Evolutionary conservation across 2,329 filamentous ascomycete species (phyloP), one percentile per base, ranked within the genome.

Genomic region (Diaporthe caulivora): DNA sequence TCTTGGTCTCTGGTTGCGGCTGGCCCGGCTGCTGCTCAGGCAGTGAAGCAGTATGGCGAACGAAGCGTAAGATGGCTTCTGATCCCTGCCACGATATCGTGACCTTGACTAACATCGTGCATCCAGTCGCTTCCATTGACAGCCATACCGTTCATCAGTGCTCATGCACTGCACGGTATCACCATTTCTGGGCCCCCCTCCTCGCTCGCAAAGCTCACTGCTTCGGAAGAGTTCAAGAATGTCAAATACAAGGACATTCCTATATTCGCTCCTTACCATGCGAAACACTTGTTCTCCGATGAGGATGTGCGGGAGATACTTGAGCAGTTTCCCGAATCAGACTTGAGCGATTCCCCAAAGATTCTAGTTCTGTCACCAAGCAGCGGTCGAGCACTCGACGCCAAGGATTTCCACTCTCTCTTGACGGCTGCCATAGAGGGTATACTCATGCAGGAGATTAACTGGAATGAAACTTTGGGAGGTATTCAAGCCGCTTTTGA

Each of bases 1-100:
- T 49, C 68, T 4, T 94, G 92, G 92, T 92, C 92, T 11, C 90
- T 89, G 72, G 89, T 93, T 76, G 86, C 93, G 68, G 85, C 90
- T 26, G 87, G 86, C 60, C 83, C 87, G 51, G 84, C 87, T 26
- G 88, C 88, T 5, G 85, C 84, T 77, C 82, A 82, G 47, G 84
- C 86, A 21, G 83, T 93, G 10, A 82, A 81, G 55, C 83, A 86
- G 18, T 93, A 92, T 82, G 88, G 92, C 80, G 80, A 84, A 72
- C 81, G 86, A 55, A 86, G 88, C 77, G 87, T 89, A 77, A 80
- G 76, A 71, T 64, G 10, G 13, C 11, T 17, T 15, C 49, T 26
- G 4, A 15, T 8, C n/a, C 17, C 15, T 24, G 2, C 4, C 47
- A 2, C 1, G 11, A 21, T 10, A 3, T 1, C n/a, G 26, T 9